Evolutionary conservation across 306 rosid species (phyloP).

Genomic region (Trifolium pratense): DNA sequence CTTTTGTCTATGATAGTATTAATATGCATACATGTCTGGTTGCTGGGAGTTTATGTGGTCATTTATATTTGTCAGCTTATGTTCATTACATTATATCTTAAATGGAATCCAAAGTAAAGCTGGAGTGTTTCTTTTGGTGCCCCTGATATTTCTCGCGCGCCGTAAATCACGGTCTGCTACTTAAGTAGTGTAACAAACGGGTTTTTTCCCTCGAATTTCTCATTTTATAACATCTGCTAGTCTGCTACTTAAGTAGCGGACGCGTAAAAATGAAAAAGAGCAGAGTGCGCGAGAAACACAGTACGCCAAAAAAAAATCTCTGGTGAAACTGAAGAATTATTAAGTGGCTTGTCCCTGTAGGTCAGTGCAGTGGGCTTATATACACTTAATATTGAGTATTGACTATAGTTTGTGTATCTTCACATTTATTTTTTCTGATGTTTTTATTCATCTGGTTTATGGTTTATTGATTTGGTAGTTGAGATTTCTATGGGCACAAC

Average conservation of each 20-base stretch:
- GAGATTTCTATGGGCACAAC: constrained; percentile 10
- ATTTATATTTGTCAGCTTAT: constrained; percentile 41
- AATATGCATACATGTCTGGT: constrained; percentile 1
- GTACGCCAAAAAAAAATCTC: too few species aligned
- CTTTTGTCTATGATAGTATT: not conserved
- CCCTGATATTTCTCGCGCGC: too few species aligned
- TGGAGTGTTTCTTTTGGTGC: too few species aligned
- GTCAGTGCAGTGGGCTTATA: constrained; percentile 34
- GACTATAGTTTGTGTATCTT: constrained; percentile 10
- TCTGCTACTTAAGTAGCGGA: too few species aligned
- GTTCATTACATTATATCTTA: constrained; percentile 25
- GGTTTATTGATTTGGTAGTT: constrained; percentile 29
- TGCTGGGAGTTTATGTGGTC: constrained; percentile 4
- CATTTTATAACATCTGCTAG: too few species aligned
- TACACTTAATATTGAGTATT: constrained; percentile 3
- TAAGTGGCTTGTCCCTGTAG: constrained; percentile 23
- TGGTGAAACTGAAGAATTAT: constrained; percentile 40
- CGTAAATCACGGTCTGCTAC: too few species aligned
- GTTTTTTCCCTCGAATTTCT: too few species aligned
- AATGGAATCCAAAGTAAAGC: constrained; percentile 70
- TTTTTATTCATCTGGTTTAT: constrained; percentile 24
- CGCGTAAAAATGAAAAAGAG: too few species aligned
- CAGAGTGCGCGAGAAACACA: too few species aligned
- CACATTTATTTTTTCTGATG: not conserved
- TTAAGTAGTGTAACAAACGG: too few species aligned